Conservation (phyloP, 83 land plant species). For the Picea mariana region DNA sequence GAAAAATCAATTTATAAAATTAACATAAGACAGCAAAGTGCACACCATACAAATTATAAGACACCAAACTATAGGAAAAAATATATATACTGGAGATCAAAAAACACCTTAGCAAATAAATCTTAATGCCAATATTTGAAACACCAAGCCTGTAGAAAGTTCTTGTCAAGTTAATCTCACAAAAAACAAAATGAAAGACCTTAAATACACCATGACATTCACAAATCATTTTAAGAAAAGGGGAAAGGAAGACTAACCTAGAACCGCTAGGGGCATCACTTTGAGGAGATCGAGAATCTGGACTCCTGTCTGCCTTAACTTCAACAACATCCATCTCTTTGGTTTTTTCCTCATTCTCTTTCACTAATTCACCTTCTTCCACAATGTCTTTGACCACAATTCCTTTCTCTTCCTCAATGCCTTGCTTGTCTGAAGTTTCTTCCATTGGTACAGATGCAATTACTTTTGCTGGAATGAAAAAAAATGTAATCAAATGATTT, state of each 20-base stretch:
- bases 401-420: constrained; percentile 19
- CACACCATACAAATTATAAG: background rate
- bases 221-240: background rate
- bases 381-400: constrained; percentile 28
- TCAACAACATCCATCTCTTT: constrained; percentile 42
- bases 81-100: background rate
- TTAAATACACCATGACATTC: background rate
- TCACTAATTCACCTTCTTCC: constrained; percentile 40
- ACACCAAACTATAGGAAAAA: background rate
- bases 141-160: background rate
- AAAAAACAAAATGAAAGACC: background rate
- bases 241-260: constrained; percentile 46
- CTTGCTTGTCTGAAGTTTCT: constrained; percentile 24
- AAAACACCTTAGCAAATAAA: too few species aligned
- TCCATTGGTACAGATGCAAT: background rate
- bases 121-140: background rate
- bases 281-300: constrained; percentile 48
- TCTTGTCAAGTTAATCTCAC: background rate
- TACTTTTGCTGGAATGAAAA: background rate
- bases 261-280: constrained; percentile 65
- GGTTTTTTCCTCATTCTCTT: constrained; percentile 43
- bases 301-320: constrained; percentile 38
- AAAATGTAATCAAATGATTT: background rate
- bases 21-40: background rate
- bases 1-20: background rate